Evolutionary conservation across 106 monocot species (phyloP).

Genomic region (Hemerocallis citrina): DNA sequence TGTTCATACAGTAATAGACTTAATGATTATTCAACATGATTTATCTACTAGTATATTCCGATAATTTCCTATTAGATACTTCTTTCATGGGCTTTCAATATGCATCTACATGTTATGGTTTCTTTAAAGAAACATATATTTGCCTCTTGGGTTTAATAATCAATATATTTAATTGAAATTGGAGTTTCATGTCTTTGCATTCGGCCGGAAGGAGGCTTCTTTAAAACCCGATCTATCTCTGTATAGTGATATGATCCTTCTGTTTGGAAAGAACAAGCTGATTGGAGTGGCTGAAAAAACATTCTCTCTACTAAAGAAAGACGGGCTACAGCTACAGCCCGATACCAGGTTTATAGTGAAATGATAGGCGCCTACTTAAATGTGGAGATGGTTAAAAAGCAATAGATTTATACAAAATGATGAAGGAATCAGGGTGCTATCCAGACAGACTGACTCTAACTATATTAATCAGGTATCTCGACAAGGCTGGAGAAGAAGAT

Average conservation of each 20-base stretch:
- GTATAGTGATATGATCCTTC: constrained; percentile 71
- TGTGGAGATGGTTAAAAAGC: constrained; percentile 49
- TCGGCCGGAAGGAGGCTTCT: constrained; percentile 51
- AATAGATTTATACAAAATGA: constrained; percentile 48
- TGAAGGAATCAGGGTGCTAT: constrained; percentile 54
- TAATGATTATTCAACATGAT: no score
- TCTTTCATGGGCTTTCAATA: no score
- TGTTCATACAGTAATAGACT: no score
- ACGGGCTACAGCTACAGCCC: constrained; percentile 43
- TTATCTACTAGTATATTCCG: not conserved
- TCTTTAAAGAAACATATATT: no score
- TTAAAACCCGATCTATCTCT: constrained; percentile 56
- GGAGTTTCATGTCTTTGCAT: constrained; percentile 52
- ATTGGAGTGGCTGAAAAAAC: constrained; percentile 58
- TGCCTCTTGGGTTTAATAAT: not conserved
- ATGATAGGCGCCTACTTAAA: constrained; percentile 70
- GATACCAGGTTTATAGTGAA: constrained; percentile 68
- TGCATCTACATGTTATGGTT: no score
- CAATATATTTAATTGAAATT: constrained; percentile 7
- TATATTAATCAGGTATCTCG: constrained; percentile 71
- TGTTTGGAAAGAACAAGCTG: constrained; percentile 65
- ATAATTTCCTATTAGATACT: not conserved
- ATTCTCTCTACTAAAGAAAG: constrained; percentile 34
- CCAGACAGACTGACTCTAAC: constrained; percentile 68
- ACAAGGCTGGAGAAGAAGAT: constrained; percentile 40